Percentiles rank a stretch among this genome's conserved stretches.
phyloP scores from a whole-genome alignment of 2,329 filamentous ascomycete genomes.

The Ascochyta lentis region DNA sequence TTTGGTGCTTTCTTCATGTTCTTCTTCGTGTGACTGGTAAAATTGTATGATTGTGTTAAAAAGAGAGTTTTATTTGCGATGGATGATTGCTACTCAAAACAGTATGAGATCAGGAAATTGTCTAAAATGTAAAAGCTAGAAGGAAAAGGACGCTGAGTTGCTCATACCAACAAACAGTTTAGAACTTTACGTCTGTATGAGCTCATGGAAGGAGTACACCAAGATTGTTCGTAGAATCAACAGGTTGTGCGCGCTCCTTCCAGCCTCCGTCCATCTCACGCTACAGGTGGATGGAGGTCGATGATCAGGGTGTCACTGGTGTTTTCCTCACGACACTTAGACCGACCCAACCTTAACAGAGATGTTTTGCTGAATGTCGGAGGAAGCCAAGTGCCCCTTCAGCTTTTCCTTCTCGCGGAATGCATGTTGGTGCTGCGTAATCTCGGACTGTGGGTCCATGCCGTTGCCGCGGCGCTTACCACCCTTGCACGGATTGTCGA shows the following conservation, averaged over 20 bases:
- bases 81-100: not conserved
- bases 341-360: not conserved
- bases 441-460: not conserved
- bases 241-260: no score
- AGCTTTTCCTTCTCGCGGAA: not conserved
- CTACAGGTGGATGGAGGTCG: not conserved
- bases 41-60: not conserved
- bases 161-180: no score
- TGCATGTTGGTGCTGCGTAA: not conserved
- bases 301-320: not conserved
- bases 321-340: not conserved
- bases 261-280: no score
- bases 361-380: not conserved
- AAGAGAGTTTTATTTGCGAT: not conserved
- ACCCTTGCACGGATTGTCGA: not conserved
- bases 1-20: not conserved
- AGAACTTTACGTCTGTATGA: no score
- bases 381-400: not conserved
- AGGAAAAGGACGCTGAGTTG: not conserved
- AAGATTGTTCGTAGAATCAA: no score
- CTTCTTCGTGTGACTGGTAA: not conserved
- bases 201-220: no score
- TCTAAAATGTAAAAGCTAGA: not conserved
- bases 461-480: not conserved
- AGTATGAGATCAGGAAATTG: not conserved